A percentile compares a stretch with the other conserved stretches of the same genome.
Evolutionary conservation across 2,329 filamentous ascomycete genomes (phyloP).

Genomic region (Trichoderma brevicompactum): DNA sequence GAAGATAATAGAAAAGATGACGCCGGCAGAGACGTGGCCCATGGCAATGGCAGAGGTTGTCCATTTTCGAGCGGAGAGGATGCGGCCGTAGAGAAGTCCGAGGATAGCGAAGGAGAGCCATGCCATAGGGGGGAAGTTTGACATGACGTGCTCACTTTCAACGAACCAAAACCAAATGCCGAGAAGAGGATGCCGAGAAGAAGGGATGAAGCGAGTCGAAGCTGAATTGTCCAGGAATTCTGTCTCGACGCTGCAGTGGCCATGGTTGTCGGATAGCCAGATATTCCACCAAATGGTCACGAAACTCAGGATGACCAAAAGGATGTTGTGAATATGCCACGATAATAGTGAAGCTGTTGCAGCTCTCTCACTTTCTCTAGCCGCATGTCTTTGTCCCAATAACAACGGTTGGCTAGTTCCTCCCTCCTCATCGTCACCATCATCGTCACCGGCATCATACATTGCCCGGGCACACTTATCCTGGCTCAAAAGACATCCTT

Average conservation of each 20-base stretch:
- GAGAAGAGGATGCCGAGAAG: slow-evolving; percentile 34
- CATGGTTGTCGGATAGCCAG: slow-evolving; percentile 49
- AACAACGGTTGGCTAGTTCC: slow-evolving; percentile 20
- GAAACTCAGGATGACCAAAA: slow-evolving; percentile 41
- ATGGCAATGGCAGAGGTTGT: slow-evolving; percentile 35
- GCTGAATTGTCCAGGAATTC: background rate
- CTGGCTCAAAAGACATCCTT: slow-evolving; percentile 18
- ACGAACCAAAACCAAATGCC: slow-evolving; percentile 50
- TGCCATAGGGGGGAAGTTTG: slow-evolving; percentile 50
- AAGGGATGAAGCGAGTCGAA: background rate
- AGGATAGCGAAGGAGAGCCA: slow-evolving; percentile 53
- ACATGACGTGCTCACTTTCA: slow-evolving; percentile 39
- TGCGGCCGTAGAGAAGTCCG: slow-evolving; percentile 50
- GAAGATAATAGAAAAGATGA: slow-evolving; percentile 46
- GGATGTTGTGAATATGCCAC: slow-evolving; percentile 48
- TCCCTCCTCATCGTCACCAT: slow-evolving; percentile 37
- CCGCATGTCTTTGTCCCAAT: background rate
- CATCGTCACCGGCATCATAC: slow-evolving; percentile 22
- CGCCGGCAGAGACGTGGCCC: slow-evolving; percentile 38
- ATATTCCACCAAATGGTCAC: slow-evolving; percentile 53
- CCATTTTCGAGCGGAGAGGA: slow-evolving; percentile 43
- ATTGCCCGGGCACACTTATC: slow-evolving; percentile 21
- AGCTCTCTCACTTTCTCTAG: slow-evolving; percentile 14
- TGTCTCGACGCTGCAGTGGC: slow-evolving; percentile 40
- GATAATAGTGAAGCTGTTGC: slow-evolving; percentile 37